Base-by-base conservation (phyloP, 805 yeast species). In the Starmerella apicola region DNA sequence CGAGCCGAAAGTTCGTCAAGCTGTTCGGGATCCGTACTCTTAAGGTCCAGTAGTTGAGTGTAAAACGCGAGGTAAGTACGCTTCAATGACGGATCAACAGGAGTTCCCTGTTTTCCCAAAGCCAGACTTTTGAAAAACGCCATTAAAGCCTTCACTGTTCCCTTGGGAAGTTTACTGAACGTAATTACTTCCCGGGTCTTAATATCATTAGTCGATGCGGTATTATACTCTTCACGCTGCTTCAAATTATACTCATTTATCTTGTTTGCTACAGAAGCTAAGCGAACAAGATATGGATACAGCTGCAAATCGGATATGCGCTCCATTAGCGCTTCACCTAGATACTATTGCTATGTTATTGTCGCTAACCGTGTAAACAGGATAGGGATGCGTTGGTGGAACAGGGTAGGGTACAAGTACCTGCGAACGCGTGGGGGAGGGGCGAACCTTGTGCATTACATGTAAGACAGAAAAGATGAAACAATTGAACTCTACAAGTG, bases 251-350 rank as follows among this genome's bases (percentile, higher is more conserved):
- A 38, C 21, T 16, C 44, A 2, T 34, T 25, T 42, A 68, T 72
- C 39, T 71, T 60, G 50, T 79, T 77, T 35, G 74, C 78, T 16
- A 80, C 54, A 10, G 80, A 56, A 2, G 78, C 54, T 5, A 75
- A 57, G 50, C 76, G 74, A 34, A 79, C 52, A 1, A 76, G 65
- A 23, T 70, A 64, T 35, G 66, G 66, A 48, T 78, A 78, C 3
- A 74, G 45, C 33, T 55, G 54, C 30, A 50, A 41, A 25, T 53
- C 51, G 19, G 50, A 22, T 10, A 50, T 49, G 20, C 30, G 30
- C n/a, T 27, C 30, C 30, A 27, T 27, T 27, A 17, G n/a, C n/a
- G n/a, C n/a, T n/a, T n/a, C n/a, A n/a, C n/a, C n/a, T n/a, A n/a
- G n/a, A n/a, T n/a, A n/a, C n/a, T n/a, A n/a, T n/a, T n/a, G n/a